Percentiles rank a stretch among this genome's conserved stretches.
Evolutionary conservation across 2,329 filamentous ascomycete genomes (phyloP).

Genomic region (Mariannaea elegans): DNA sequence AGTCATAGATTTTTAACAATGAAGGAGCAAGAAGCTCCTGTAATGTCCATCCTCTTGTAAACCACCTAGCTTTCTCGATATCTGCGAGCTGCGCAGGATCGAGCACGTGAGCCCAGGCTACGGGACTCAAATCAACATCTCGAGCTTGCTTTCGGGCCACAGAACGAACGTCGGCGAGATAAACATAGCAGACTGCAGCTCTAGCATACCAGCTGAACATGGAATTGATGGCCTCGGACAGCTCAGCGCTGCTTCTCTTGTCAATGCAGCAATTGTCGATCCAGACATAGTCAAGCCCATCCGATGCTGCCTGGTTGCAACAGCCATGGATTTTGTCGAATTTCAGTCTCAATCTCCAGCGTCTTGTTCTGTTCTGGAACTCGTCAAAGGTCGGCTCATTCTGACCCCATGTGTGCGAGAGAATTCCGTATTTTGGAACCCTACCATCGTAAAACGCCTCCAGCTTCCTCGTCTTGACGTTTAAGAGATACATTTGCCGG

Average conservation of each 20-base stretch:
- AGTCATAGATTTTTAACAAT: constrained; percentile 6
- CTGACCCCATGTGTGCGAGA: constrained; percentile 1
- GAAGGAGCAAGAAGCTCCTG: constrained; percentile 7
- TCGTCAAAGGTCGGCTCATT: background rate
- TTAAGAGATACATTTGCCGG: background rate
- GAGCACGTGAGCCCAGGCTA: background rate
- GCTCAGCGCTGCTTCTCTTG: constrained; percentile 4
- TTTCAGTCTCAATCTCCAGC: background rate
- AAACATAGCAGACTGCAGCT: background rate
- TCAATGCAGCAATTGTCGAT: constrained; percentile 7
- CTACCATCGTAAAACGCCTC: background rate
- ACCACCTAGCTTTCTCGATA: constrained; percentile 5
- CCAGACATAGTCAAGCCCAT: background rate
- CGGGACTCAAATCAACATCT: background rate
- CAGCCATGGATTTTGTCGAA: background rate
- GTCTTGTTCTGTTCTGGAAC: background rate
- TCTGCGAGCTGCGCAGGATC: background rate
- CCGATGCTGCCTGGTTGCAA: background rate
- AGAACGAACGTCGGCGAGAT: background rate
- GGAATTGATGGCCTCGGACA: too few species aligned
- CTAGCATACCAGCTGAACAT: constrained; percentile 3
- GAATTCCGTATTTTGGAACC: constrained; percentile 1
- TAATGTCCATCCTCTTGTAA: constrained; percentile 3
- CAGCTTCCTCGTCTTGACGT: background rate
- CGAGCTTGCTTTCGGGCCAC: background rate